Percentiles rank a stretch among this genome's conserved stretches.
Evolutionary conservation across 2,329 filamentous ascomycete genomes (phyloP).

Genomic region (Incumbomyces delicatus): DNA sequence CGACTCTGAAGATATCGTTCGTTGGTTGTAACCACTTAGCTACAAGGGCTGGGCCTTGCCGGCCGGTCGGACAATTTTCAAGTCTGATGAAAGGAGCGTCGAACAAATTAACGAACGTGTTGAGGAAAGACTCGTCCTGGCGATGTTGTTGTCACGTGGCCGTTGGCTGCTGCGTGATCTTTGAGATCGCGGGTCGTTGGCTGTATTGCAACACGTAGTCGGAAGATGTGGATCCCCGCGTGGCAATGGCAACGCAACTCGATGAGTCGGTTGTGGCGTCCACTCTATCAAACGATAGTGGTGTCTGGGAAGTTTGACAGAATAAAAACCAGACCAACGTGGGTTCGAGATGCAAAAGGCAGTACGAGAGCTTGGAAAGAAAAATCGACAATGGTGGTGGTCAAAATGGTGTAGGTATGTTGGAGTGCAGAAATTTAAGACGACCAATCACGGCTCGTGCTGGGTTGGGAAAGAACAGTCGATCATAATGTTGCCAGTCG

Average conservation of each 20-base stretch:
- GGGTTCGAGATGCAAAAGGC: background rate
- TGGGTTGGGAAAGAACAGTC: no score
- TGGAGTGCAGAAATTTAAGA: no score
- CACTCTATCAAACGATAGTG: background rate
- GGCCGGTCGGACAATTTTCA: no score
- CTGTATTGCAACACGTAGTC: background rate
- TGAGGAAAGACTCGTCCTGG: background rate
- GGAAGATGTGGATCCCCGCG: background rate
- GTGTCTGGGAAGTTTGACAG: conserved; percentile 6
- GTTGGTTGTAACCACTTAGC: conserved; percentile 3
- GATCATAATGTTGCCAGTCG: no score
- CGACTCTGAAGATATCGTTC: background rate
- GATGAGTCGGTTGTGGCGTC: conserved; percentile 1
- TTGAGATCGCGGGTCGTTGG: background rate
- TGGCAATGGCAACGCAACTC: conserved; percentile 2
- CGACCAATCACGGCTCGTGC: no score
- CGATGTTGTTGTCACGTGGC: conserved; percentile 1
- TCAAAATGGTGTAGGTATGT: background rate
- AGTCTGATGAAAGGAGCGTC: background rate
- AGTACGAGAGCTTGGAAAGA: conserved; percentile 8
- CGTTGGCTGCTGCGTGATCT: background rate
- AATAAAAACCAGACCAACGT: background rate
- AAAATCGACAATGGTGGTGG: background rate
- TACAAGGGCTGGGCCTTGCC: background rate
- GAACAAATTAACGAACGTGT: conserved; percentile 3